Evolutionary conservation across 2,329 filamentous ascomycete genomes (phyloP).

Genomic region (Ophiobolus disseminans): DNA sequence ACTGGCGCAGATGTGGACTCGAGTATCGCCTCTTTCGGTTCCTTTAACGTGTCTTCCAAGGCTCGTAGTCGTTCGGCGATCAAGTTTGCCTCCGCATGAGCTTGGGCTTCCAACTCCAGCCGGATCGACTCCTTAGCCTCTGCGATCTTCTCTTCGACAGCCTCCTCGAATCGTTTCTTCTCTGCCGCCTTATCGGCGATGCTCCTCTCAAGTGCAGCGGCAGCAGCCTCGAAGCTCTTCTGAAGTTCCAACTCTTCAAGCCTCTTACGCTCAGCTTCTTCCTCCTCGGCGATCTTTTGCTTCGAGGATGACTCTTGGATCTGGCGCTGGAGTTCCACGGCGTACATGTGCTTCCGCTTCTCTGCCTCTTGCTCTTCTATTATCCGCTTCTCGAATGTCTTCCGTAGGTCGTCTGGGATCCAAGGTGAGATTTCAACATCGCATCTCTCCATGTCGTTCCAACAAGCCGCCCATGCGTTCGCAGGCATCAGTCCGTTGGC

Average conservation of each 20-base stretch:
- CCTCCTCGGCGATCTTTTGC: constrained; percentile 37
- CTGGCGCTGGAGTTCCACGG: constrained; percentile 40
- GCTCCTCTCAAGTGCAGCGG: constrained; percentile 33
- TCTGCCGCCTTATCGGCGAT: constrained; percentile 38
- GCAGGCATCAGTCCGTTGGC: constrained; percentile 93
- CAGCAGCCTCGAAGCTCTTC: constrained; percentile 36
- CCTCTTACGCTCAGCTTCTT: constrained; percentile 32
- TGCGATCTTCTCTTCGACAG: constrained; percentile 36
- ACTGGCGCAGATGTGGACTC: constrained; percentile 6
- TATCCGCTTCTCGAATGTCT: constrained; percentile 63
- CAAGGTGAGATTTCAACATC: constrained; percentile 89
- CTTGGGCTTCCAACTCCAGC: constrained; percentile 40
- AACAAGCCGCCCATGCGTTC: constrained; percentile 90
- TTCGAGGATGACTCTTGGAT: constrained; percentile 42
- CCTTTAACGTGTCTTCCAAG: constrained; percentile 37
- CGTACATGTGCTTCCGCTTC: constrained; percentile 37
- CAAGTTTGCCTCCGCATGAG: constrained; percentile 33
- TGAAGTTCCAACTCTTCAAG: constrained; percentile 35
- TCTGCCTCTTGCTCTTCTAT: constrained; percentile 51
- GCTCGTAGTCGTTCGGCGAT: constrained; percentile 39
- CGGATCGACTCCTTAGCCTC: constrained; percentile 44
- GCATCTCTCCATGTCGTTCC: constrained; percentile 98
- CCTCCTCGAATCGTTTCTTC: constrained; percentile 36
- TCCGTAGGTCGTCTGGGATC: constrained; percentile 65
- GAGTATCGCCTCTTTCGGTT: constrained; percentile 16